A percentile compares a stretch with the other conserved stretches of the same genome.
Evolutionary conservation across 495 filamentous ascomycete genomes (phyloP).

Genomic region (Tuber calosporum): DNA sequence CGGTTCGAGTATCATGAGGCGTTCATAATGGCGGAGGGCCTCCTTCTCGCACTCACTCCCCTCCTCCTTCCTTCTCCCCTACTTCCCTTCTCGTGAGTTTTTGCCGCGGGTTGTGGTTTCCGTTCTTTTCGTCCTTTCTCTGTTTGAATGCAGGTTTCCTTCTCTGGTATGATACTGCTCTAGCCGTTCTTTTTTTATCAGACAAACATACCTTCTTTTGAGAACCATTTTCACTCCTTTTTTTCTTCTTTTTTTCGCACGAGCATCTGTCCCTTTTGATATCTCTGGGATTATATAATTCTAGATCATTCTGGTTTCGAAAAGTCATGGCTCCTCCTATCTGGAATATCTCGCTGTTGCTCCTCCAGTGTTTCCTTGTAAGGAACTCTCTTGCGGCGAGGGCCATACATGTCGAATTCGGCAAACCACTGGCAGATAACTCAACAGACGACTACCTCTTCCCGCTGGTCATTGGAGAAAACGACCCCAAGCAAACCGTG

Average conservation of each 20-base stretch:
- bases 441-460: conserved; percentile 34
- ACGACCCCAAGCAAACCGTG: conserved; percentile 15
- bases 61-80: background rate
- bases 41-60: background rate
- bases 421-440: conserved; percentile 14
- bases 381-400: background rate
- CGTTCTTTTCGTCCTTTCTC: background rate
- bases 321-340: background rate
- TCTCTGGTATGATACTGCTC: conserved; percentile 13
- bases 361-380: background rate
- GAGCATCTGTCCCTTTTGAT: background rate
- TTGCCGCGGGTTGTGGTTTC: conserved; percentile 10
- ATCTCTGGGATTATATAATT: background rate
- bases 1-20: background rate
- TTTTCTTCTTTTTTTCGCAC: too few relatives aligned
- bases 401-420: conserved; percentile 25
- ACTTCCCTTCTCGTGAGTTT: background rate
- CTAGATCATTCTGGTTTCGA: background rate
- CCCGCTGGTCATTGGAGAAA: conserved; percentile 20
- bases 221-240: conserved; percentile 2
- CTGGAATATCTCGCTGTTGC: background rate
- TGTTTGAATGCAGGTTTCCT: conserved; percentile 14
- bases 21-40: background rate
- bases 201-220: background rate
- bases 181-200: conserved; percentile 28